Evolutionary conservation across 108 stramenopile species (phyloP).

Genomic region (Pseudonitzschia pungens): DNA sequence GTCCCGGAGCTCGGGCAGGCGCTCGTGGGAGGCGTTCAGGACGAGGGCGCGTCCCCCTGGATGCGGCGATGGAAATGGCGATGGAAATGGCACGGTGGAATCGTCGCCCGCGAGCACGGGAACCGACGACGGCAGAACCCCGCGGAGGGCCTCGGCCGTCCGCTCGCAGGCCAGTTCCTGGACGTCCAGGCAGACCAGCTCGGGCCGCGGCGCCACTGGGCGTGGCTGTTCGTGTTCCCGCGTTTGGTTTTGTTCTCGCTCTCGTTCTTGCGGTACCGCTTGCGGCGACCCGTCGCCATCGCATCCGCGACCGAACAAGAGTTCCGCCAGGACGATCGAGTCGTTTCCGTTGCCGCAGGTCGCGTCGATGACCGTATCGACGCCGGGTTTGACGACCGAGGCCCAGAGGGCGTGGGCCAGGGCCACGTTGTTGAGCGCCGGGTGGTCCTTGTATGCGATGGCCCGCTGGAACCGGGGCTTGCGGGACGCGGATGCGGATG

Average conservation of each 20-base stretch:
- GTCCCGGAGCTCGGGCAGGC: constrained; percentile 29
- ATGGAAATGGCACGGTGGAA: too few relatives aligned
- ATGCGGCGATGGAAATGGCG: too few relatives aligned
- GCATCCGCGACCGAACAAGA: constrained; percentile 42
- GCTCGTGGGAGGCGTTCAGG: constrained; percentile 47
- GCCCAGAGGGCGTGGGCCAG: constrained; percentile 76
- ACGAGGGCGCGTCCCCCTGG: constrained; percentile 31
- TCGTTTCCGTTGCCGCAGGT: constrained; percentile 84
- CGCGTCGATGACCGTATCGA: constrained; percentile 76
- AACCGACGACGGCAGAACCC: constrained; percentile 5
- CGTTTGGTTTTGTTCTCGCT: too few relatives aligned
- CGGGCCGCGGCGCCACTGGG: too few relatives aligned
- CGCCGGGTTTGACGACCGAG: constrained; percentile 48
- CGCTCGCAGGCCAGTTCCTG: constrained; percentile 66
- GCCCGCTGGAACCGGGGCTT: constrained; percentile 9
- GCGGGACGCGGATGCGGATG: background rate
- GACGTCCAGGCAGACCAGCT: constrained; percentile 75
- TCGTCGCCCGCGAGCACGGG: background rate
- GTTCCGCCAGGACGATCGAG: constrained; percentile 49
- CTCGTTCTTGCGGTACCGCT: too few relatives aligned
- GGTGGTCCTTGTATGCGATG: constrained; percentile 39
- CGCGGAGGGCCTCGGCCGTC: constrained; percentile 39
- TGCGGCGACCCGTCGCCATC: too few relatives aligned
- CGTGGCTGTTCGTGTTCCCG: background rate
- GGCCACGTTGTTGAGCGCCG: constrained; percentile 63